Base-by-base conservation (phyloP, 345 rosid species). In the Moricandia arvensis region DNA sequence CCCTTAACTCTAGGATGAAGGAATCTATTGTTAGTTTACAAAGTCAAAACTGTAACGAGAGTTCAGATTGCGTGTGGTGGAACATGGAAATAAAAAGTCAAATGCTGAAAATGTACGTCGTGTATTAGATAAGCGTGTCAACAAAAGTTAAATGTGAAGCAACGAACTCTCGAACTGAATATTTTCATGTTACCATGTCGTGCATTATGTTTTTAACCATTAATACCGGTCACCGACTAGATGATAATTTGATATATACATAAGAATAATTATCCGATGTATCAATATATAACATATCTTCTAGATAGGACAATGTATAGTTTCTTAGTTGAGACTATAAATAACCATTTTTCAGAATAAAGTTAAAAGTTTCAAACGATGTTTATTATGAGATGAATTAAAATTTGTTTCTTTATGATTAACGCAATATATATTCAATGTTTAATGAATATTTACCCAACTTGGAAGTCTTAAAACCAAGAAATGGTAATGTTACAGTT, bases 101-200 rank as follows among this genome's bases (percentile, higher is more conserved):
- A 78, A 78, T 37, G 69, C 63, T 59, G 72, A 72, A 59, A 34
- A 21, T 63, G 66, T 76, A 70, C 75, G 75, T 69, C 70, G 69
- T 41, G 47, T 54, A 54, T 47, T 37, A 35, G 24, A 66, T 58
- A 27, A 71, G 62, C 61, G 34, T 31, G 33, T 60, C 41, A 17
- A 63, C 21, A 7, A 43, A 11, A 41, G 31, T 64, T 71, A n/a
- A 49, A 66, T 72, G 49, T 13, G 63, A 78, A 72, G 77, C 74
- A 72, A 66, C 35, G 59, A 18, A 66, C 27, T 34, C 7, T 55
- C 1, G 27, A 16, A 64, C 35, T 37, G 59, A 78, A 78, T 59
- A 72, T 35, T 49, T 59, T 66, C 81, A 78, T 66, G 81, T 72
- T 72, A 66, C 77, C 29, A 59, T 71, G 81, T 78, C 43, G 47